These are phyloP conservation scores for Bryopsis sp. DNA, from an alignment of 139 green algal species.

Conservation along the genomic window DNA sequence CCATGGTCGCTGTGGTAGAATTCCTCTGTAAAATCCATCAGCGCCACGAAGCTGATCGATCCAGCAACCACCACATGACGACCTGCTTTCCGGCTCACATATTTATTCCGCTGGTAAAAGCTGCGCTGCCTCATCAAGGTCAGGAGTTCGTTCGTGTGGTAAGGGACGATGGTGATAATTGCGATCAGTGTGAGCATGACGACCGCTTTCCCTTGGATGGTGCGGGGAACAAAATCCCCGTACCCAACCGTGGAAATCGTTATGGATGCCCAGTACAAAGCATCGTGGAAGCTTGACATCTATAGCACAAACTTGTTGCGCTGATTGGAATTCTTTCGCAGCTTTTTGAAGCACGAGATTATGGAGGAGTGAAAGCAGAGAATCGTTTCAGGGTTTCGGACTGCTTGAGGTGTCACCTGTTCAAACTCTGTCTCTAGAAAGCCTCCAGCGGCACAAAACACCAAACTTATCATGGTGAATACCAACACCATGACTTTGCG, in stretches of 20 bases:
- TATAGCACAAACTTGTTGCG: not conserved
- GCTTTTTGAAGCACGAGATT: too few species aligned
- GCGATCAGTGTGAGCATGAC: constrained; percentile 9
- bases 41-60: not conserved
- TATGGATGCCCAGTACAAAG: constrained; percentile 15
- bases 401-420: not conserved
- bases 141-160: constrained; percentile 20
- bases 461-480: constrained; percentile 15
- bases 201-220: not conserved
- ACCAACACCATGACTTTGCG: constrained; percentile 14
- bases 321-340: not conserved
- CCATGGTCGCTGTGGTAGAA: constrained; percentile 22
- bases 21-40: constrained; percentile 19
- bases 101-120: not conserved
- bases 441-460: constrained; percentile 20
- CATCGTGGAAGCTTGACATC: constrained; percentile 18
- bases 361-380: too few species aligned
- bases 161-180: not conserved
- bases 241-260: constrained; percentile 19
- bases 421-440: constrained; percentile 21
- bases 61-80: constrained; percentile 5
- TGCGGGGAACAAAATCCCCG: constrained; percentile 13
- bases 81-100: not conserved
- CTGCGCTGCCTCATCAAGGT: constrained; percentile 4
- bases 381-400: not conserved